These are phyloP conservation scores for Magnusiomyces fungicola DNA, from an alignment of 1,139 yeast species.

Conservation along the genomic window DNA sequence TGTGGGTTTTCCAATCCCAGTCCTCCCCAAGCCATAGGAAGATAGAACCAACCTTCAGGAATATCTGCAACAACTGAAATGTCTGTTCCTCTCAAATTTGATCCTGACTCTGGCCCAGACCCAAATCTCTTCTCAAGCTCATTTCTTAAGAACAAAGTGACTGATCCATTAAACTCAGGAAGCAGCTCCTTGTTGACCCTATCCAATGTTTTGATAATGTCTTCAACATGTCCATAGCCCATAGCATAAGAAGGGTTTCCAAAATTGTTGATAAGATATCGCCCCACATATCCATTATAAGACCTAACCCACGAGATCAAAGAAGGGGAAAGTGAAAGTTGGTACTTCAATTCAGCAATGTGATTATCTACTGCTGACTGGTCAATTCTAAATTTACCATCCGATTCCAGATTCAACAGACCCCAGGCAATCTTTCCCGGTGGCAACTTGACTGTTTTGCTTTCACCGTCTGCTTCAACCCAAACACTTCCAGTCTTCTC, in stretches of 20 bases:
- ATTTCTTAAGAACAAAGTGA: constrained; percentile 2
- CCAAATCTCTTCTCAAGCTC: constrained; percentile 9
- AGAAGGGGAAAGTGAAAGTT: constrained; percentile 13
- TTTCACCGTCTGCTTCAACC: not conserved
- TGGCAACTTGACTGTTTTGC: constrained; percentile 9
- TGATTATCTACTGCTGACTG: constrained; percentile 14
- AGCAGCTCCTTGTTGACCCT: constrained; percentile 16
- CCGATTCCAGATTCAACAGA: constrained; percentile 12
- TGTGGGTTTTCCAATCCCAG: constrained; percentile 16
- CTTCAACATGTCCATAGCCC: constrained; percentile 16
- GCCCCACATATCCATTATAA: constrained; percentile 17
- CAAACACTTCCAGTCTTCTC: constrained; percentile 18
- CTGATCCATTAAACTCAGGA: constrained; percentile 8
- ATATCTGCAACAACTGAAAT: constrained; percentile 4
- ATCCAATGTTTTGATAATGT: constrained; percentile 15
- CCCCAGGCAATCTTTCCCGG: constrained; percentile 18
- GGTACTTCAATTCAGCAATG: constrained; percentile 16
- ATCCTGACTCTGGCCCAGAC: too few relatives aligned
- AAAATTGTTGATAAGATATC: constrained; percentile 16
- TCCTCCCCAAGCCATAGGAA: constrained; percentile 18
- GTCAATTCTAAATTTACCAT: constrained; percentile 14
- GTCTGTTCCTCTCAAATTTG: not conserved
- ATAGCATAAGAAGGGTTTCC: constrained; percentile 16
- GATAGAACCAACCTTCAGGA: constrained; percentile 17
- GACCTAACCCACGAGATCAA: constrained; percentile 17